phyloP scores from a whole-genome alignment of 768 basidiomycete genomes.

The Cyclocybe aegerita region DNA sequence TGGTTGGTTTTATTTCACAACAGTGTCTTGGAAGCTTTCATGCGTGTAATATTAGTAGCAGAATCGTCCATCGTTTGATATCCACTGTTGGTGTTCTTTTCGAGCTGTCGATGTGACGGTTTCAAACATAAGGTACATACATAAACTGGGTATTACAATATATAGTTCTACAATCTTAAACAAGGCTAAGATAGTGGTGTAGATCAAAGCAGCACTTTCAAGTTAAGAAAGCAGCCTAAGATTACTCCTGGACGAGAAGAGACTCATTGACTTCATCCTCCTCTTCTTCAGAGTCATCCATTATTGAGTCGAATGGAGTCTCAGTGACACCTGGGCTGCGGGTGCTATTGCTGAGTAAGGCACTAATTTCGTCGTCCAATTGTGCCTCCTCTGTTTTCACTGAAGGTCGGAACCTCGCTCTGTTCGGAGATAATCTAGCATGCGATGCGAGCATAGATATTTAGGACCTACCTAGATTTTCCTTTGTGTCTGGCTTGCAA shows the following conservation, averaged over 20 bases:
- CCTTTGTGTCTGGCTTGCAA: constrained; percentile 13
- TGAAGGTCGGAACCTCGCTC: constrained; percentile 12
- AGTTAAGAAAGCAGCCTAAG: no score
- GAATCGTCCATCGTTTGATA: no score
- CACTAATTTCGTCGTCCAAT: constrained; percentile 38
- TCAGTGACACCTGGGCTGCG: constrained; percentile 17
- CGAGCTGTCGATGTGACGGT: no score
- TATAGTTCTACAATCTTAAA: no score
- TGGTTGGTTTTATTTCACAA: no score
- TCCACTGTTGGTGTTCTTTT: no score
- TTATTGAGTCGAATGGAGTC: constrained; percentile 45
- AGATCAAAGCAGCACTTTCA: no score
- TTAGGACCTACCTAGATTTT: constrained; percentile 11
- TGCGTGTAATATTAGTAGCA: no score
- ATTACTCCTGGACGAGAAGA: constrained; percentile 22
- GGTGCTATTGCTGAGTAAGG: constrained; percentile 31
- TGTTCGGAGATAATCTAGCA: neutral
- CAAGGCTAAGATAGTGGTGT: no score
- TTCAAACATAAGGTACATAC: no score
- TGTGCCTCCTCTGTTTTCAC: constrained; percentile 36
- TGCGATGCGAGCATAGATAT: neutral
- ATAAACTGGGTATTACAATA: no score
- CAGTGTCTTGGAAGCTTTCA: no score
- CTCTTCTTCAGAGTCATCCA: constrained; percentile 50
- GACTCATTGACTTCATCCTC: constrained; percentile 54